Base-by-base conservation (phyloP, 352 stramenopile species). In the Globisporangium cylindrosporum region DNA sequence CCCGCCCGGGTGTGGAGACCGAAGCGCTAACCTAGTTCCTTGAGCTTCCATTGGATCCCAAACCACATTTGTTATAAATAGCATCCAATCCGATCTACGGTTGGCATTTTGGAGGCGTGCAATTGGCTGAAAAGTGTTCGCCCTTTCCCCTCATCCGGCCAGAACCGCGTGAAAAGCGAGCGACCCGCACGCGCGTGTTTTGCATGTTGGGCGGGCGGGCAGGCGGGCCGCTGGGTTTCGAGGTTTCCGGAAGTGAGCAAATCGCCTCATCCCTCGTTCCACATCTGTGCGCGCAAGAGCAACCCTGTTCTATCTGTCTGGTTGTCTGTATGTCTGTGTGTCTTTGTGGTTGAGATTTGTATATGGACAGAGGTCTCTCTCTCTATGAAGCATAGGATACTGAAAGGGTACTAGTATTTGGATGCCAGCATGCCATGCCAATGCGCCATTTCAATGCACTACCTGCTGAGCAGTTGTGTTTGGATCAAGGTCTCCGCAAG, bases 241-340 rank as follows among this genome's bases (percentile, higher is more conserved):
- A 20, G 41, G 5, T 48, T 48, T 18, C 12, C 4, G 24, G 24
- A 22, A 59, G 25, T 29, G 51, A 57, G 51, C 51, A 9, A 4
- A 32, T 57, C 9, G 53, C 53, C 53, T n/a, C 51, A 58, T 58
- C 22, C 51, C 54, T 59, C 27, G 54, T 59, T 59, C 54, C 54
- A 59, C 54, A 59, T 59, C 54, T 59, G 54, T 51, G 43, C 43
- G 12, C 32, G 14, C 25, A 59, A 59, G 25, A 18, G 51, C 25
- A 59, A 59, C 18, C 53, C 3, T 59, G 54, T 18, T 18, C 22
- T 59, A 25, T 36, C 49, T 49, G 14, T 49, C 12, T n/a, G 41
- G 8, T 15, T 20, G 32, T 0, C 22, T 59, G 32, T 8, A 10
- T 59, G 51, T 36, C 49, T 49, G 14, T 49, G 15, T n/a, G 41